Base-by-base conservation (phyloP, 2,329 filamentous ascomycete genomes). In the Venturia pyrina region DNA sequence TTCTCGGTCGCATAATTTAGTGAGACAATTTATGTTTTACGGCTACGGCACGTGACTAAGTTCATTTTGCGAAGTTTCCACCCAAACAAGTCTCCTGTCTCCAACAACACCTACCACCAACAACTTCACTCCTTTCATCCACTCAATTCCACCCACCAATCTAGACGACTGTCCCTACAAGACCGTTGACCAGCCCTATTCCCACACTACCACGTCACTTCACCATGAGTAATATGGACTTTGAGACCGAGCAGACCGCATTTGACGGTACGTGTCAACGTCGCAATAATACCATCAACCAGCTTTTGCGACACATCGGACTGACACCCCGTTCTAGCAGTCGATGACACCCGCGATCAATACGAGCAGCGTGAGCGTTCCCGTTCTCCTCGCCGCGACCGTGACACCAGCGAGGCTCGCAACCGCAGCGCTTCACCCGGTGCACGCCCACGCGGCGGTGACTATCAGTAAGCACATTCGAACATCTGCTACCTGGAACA, bases 351-450 rank as follows among this genome's bases (percentile, higher is more conserved):
- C 75, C 84, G 85, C 73, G 77, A 77, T 53, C 48, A 53, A 71
- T 87, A 87, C 75, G 82, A 85, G 69, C 53, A 59, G 53, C 86
- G 87, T 73, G 85, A 88, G 70, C 83, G 86, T 74, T 66, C 65
- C 19, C 84, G 85, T 71, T 89, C 86, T 70, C 87, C 86, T 72
- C 84, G 84, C 73, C 76, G 74, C 66, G 79, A 81, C 70, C 79
- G 78, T 72, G 76, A 73, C 64, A 73, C 78, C 64, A 84, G 83
- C 71, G 83, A 84, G 72, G 80, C 82, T 69, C 82, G 86, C 70
- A 82, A 83, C 70, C 85, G 87, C 73, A 88, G 86, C 74, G 84
- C 86, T 70, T 88, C 86, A 66, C 84, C 85, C 67, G 85, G 83
- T 71, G 84, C 81, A 69, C 85, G 86, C 71, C 76, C 71, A 62